Evolutionary conservation across 495 filamentous ascomycete species (phyloP).

Genomic region (Xylaria telfairii): DNA sequence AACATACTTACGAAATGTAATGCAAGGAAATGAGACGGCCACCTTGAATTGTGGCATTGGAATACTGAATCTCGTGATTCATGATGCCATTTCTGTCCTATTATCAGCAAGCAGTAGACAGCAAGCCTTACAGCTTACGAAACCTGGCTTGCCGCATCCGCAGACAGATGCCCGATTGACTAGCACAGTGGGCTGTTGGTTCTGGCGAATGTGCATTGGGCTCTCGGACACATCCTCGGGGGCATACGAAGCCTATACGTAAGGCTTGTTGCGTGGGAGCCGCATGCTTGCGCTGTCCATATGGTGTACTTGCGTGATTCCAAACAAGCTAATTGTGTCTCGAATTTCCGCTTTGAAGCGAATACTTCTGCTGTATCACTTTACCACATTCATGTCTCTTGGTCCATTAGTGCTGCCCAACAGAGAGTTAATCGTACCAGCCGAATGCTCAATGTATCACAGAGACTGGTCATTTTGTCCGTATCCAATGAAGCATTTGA

Average conservation of each 20-base stretch:
- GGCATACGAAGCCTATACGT: background rate
- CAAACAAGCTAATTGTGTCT: background rate
- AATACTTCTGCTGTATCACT: slow-evolving; percentile 11
- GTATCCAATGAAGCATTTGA: background rate
- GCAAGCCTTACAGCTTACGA: background rate
- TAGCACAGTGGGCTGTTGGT: background rate
- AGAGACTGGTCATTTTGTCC: background rate
- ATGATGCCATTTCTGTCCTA: slow-evolving; percentile 3
- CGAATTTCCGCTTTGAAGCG: background rate
- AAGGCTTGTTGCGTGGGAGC: slow-evolving; percentile 13
- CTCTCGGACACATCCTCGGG: slow-evolving; percentile 16
- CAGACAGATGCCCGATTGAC: slow-evolving; percentile 8
- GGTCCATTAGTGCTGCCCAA: background rate
- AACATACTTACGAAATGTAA: background rate
- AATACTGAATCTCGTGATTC: background rate
- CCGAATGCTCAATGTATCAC: background rate
- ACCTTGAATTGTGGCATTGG: background rate
- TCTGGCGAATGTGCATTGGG: background rate
- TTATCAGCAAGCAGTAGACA: slow-evolving; percentile 15
- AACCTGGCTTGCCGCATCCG: background rate
- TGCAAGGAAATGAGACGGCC: background rate
- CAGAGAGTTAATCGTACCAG: background rate
- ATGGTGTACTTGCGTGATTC: background rate
- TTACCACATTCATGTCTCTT: slow-evolving; percentile 3
- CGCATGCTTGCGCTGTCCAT: slow-evolving; percentile 11